These are phyloP conservation scores for Hymenoscyphus repandus DNA, from an alignment of 2,329 filamentous ascomycete species.

Conservation along the genomic window DNA sequence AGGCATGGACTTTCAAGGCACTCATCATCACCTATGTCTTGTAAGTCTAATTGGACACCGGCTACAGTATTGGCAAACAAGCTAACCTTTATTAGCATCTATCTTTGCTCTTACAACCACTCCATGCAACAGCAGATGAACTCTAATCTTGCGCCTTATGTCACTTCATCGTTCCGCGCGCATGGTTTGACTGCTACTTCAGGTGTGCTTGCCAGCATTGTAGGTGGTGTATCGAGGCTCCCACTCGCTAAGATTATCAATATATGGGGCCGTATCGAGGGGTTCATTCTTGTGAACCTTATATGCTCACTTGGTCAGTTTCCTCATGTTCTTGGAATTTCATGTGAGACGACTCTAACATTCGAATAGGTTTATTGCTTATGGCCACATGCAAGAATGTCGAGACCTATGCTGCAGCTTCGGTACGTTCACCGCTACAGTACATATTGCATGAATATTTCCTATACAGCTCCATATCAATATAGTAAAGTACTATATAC, in stretches of 20 bases:
- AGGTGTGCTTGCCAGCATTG: conserved; percentile 47
- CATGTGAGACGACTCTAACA: no score
- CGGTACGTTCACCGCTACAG: no score
- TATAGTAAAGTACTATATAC: no score
- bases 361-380: conserved; percentile 52
- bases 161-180: conserved; percentile 18
- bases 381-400: conserved; percentile 50
- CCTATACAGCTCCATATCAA: no score
- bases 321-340: no score
- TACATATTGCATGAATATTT: no score
- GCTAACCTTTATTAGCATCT: neutral
- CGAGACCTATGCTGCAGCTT: neutral
- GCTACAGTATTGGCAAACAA: conserved; percentile 31
- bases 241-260: conserved; percentile 64
- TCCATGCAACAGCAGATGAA: no score
- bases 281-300: conserved; percentile 50
- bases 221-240: conserved; percentile 56
- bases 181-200: conserved; percentile 37
- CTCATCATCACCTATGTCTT: conserved; percentile 41
- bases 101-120: no score
- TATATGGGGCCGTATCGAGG: conserved; percentile 62
- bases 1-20: conserved; percentile 45
- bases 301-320: no score
- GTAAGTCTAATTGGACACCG: conserved; percentile 38
- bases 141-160: no score